Evolutionary conservation across 2,329 filamentous ascomycete genomes (phyloP).

Genomic region (Lizonia empirigonia): DNA sequence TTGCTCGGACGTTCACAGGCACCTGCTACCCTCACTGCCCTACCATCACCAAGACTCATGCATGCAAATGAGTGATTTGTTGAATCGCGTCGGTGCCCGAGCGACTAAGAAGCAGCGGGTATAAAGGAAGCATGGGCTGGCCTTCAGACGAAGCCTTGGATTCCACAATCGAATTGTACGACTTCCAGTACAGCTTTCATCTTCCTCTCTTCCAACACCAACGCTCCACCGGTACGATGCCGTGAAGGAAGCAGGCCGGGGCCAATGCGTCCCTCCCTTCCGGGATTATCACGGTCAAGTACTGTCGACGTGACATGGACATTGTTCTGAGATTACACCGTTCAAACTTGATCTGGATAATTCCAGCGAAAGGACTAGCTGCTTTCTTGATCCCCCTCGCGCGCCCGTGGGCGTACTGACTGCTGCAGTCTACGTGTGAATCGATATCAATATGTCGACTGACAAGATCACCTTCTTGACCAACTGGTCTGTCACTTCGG

Average conservation of each 20-base stretch:
- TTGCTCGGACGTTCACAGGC: not conserved
- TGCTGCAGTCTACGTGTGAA: slow-evolving; percentile 52
- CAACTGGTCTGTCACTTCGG: slow-evolving; percentile 67
- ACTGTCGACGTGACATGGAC: slow-evolving; percentile 6
- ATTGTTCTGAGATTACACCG: slow-evolving; percentile 85
- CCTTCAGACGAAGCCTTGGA: not conserved
- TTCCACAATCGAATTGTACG: not conserved
- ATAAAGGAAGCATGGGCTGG: not conserved
- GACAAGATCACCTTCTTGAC: slow-evolving; percentile 86
- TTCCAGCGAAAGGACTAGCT: slow-evolving; percentile 99
- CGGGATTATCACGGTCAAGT: slow-evolving; percentile 10
- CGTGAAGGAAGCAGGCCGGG: slow-evolving; percentile 10
- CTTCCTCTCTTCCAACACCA: not conserved
- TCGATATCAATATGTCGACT: slow-evolving; percentile 70
- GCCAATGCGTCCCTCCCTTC: not conserved
- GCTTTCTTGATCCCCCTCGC: slow-evolving; percentile 58
- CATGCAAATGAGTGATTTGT: slow-evolving; percentile 14
- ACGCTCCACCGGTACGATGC: slow-evolving; percentile 13
- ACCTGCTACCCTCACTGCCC: slow-evolving; percentile 15
- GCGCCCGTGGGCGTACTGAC: slow-evolving; percentile 33
- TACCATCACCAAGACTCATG: not conserved
- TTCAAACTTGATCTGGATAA: slow-evolving; percentile 98
- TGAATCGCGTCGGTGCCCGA: not conserved
- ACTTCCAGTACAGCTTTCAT: too few species aligned
- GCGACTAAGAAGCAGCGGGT: not conserved